phyloP scores from a whole-genome alignment of 2,329 filamentous ascomycete genomes.

The Hortaea sp. region DNA sequence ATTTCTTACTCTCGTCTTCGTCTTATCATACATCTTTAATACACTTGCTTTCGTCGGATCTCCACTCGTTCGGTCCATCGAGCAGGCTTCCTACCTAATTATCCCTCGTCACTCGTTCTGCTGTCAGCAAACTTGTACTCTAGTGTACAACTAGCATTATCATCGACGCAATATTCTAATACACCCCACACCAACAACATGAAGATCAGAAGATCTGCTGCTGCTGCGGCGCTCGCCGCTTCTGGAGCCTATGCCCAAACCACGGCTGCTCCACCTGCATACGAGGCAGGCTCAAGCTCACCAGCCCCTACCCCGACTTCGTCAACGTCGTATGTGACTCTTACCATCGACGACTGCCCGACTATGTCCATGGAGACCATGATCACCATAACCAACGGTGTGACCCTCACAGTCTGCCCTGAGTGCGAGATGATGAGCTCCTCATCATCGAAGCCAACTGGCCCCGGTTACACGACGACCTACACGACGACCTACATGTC shows the following conservation, averaged over 20 bases:
- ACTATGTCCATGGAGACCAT: slow-evolving; percentile 19
- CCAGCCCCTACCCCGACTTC: slow-evolving; percentile 5
- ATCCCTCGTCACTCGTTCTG: slow-evolving; percentile 2
- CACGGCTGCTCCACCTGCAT: neutral
- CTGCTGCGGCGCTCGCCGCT: slow-evolving; percentile 15
- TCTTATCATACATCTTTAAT: slow-evolving; percentile 11
- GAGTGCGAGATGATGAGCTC: slow-evolving; percentile 16
- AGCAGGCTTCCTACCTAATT: neutral
- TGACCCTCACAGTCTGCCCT: slow-evolving; percentile 29
- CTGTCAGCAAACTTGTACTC: neutral
- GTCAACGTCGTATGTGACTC: slow-evolving; percentile 21
- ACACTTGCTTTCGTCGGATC: slow-evolving; percentile 18
- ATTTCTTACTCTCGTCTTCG: slow-evolving; percentile 6
- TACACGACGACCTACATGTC: slow-evolving; percentile 28
- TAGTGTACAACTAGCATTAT: slow-evolving; percentile 3
- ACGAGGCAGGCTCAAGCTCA: neutral
- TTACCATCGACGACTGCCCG: slow-evolving; percentile 25
- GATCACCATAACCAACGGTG: slow-evolving; percentile 25
- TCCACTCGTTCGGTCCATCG: slow-evolving; percentile 23
- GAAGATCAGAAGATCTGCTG: slow-evolving; percentile 17
- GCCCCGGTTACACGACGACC: slow-evolving; percentile 22
- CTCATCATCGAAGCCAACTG: slow-evolving; percentile 2
- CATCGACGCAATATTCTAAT: neutral
- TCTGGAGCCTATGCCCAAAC: slow-evolving; percentile 18
- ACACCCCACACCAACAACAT: slow-evolving; percentile 10